Conservation (phyloP, 768 basidiomycete genomes). For the Suillus bovinus region DNA sequence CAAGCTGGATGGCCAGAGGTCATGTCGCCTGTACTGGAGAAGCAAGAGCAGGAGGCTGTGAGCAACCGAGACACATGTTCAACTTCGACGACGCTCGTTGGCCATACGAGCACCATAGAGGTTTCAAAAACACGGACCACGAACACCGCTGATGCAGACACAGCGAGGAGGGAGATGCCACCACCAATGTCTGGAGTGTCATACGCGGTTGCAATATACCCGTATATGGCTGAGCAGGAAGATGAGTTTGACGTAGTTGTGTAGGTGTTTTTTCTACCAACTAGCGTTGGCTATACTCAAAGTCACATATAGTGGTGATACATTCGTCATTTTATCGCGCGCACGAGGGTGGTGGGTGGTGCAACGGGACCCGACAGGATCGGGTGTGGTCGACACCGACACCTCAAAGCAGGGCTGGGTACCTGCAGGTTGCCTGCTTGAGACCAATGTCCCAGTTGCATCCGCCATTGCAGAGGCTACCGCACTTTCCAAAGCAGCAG, state of each 20-base stretch:
- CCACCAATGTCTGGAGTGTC: constrained; percentile 59
- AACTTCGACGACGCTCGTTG: constrained; percentile 34
- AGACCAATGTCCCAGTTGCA: constrained; percentile 89
- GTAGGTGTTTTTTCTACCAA: constrained; percentile 47
- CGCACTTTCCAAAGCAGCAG: constrained; percentile 53
- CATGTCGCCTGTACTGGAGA: constrained; percentile 58
- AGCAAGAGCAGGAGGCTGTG: constrained; percentile 43
- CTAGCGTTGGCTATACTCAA: constrained; percentile 9
- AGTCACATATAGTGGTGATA: constrained; percentile 66
- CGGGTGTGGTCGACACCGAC: constrained; percentile 76
- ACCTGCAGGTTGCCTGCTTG: constrained; percentile 93
- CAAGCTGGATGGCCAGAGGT: constrained; percentile 79
- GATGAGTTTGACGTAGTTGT: constrained; percentile 99
- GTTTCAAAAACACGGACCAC: constrained; percentile 20
- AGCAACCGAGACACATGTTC: constrained; percentile 38
- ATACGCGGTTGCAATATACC: constrained; percentile 97
- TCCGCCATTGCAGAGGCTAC: constrained; percentile 84
- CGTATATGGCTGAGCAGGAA: constrained; percentile 97
- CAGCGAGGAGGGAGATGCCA: constrained; percentile 43
- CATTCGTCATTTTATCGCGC: constrained; percentile 89
- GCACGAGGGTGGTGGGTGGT: constrained; percentile 99
- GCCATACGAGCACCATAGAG: constrained; percentile 32
- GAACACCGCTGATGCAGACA: constrained; percentile 33
- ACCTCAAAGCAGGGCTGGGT: constrained; percentile 92
- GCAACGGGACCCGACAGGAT: constrained; percentile 87